A percentile compares a stretch with the other conserved stretches of the same genome.
These are phyloP conservation scores for Coffea humblotiana DNA, from an alignment of 305 asterid species.

Conservation along the genomic window DNA sequence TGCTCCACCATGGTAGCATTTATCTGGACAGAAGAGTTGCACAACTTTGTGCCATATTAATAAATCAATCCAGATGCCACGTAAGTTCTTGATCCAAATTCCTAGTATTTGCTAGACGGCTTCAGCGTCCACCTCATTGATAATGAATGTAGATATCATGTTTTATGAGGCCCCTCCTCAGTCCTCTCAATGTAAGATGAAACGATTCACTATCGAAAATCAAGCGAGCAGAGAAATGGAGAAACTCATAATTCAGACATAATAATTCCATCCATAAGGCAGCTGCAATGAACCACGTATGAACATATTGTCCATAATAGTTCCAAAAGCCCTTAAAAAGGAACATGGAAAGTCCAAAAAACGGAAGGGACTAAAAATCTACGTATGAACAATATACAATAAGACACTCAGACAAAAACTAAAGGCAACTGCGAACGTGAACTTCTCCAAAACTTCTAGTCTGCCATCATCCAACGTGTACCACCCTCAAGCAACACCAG, in stretches of 20 bases:
- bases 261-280: neutral
- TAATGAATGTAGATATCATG: no score
- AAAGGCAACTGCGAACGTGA: neutral
- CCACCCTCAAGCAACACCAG: neutral
- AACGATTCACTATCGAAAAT: neutral
- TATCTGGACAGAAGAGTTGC: no score
- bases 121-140: no score
- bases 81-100: no score
- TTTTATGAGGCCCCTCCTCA: no score
- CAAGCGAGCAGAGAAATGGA: neutral
- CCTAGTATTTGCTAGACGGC: no score
- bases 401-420: neutral
- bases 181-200: no score
- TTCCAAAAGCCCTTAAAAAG: neutral
- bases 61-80: no score
- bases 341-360: no score
- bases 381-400: neutral
- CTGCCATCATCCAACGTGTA: slow-evolving; percentile 1
- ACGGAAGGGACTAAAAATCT: neutral
- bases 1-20: no score
- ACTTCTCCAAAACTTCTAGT: neutral
- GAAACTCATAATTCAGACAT: neutral
- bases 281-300: neutral
- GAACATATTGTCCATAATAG: no score
- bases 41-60: no score